Percentiles rank a stretch among this genome's conserved stretches.
Evolutionary conservation across 129 eudicot species (phyloP).

Genomic region (Tagetes patula): DNA sequence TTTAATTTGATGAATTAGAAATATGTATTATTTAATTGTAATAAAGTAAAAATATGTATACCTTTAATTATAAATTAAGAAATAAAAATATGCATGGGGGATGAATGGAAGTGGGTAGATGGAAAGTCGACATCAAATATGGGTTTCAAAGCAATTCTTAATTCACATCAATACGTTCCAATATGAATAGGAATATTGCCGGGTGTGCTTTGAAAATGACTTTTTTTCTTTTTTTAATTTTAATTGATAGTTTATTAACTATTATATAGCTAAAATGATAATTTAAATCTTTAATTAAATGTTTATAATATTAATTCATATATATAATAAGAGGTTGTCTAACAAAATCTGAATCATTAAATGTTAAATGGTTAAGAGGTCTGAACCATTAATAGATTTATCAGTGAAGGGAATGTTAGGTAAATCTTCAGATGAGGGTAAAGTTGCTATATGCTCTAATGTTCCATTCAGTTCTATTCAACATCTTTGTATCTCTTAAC

Average conservation of each 20-base stretch:
- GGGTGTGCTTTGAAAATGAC: conserved; percentile 44
- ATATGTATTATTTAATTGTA: not conserved
- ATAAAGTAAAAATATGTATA: not conserved
- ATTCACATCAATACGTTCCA: conserved; percentile 33
- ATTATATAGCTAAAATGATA: not conserved
- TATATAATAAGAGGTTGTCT: too few species aligned
- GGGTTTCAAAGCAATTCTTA: conserved; percentile 34
- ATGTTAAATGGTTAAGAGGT: too few species aligned
- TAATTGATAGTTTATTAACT: not conserved
- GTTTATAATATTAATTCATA: too few species aligned
- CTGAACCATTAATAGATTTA: too few species aligned
- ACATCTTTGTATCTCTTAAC: too few species aligned
- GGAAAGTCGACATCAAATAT: conserved; percentile 44
- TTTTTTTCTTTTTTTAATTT: not conserved
- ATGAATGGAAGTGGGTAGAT: conserved; percentile 21
- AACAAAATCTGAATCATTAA: too few species aligned
- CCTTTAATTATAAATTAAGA: not conserved
- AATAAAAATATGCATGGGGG: not conserved
- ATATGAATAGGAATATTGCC: conserved; percentile 38
- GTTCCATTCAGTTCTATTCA: too few species aligned
- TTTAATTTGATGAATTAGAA: not conserved
- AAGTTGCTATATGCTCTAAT: too few species aligned
- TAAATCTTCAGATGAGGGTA: too few species aligned
- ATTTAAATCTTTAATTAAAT: not conserved
- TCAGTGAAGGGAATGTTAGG: too few species aligned